Evolutionary conservation across 164 flowering plant species (phyloP).

Genomic region (Berberis thunbergii): DNA sequence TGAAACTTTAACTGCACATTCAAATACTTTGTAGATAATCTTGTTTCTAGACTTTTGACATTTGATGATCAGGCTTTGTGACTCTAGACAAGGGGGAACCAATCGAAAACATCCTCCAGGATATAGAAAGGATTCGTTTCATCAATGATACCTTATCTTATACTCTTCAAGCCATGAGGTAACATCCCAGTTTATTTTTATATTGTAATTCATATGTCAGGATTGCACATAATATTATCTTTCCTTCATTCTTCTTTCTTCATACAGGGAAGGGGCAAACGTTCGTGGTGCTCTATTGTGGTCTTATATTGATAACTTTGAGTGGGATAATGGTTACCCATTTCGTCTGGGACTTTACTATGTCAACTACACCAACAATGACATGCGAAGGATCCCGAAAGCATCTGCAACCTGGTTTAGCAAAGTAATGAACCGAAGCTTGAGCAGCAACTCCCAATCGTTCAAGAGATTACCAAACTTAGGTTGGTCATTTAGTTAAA

Average conservation of each 20-base stretch:
- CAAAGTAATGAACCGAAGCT: slow-evolving; percentile 9
- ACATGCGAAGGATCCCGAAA: slow-evolving; percentile 13
- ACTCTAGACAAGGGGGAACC: slow-evolving; percentile 16
- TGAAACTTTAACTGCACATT: too few species aligned
- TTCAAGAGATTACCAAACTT: slow-evolving; percentile 4
- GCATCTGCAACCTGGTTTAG: slow-evolving; percentile 13
- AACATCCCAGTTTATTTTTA: not conserved
- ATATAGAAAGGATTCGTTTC: slow-evolving; percentile 15
- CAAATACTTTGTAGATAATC: too few species aligned
- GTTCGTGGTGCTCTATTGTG: slow-evolving; percentile 7
- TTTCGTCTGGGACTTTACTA: slow-evolving; percentile 11
- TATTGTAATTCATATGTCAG: too few species aligned
- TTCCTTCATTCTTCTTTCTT: not conserved
- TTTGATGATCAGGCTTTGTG: slow-evolving; percentile 15
- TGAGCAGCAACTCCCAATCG: not conserved
- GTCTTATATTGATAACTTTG: slow-evolving; percentile 16
- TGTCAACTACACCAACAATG: slow-evolving; percentile 11
- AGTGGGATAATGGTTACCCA: slow-evolving; percentile 13
- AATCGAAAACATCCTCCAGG: slow-evolving; percentile 12
- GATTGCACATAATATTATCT: too few species aligned
- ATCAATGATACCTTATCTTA: slow-evolving; percentile 13
- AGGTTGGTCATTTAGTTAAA: slow-evolving; percentile 6
- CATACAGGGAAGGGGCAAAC: slow-evolving; percentile 10
- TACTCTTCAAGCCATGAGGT: slow-evolving; percentile 22
- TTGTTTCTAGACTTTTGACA: too few species aligned